Evolutionary conservation across 169 alveolate species (phyloP).

Genomic region (Plasmodium berghei): DNA sequence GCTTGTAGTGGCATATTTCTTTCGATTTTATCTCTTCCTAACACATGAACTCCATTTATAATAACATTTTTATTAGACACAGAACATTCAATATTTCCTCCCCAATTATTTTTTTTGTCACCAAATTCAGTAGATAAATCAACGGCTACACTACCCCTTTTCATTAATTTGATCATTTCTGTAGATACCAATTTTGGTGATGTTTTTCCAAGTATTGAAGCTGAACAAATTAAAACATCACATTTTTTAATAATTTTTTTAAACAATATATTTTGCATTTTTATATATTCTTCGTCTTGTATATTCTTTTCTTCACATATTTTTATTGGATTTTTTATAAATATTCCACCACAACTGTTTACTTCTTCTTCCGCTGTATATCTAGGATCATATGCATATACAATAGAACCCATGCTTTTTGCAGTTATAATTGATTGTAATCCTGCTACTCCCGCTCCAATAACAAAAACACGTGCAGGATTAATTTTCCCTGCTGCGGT

Average conservation of each 20-base stretch:
- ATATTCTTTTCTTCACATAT: conserved; percentile 77
- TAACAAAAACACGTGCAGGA: conserved; percentile 94
- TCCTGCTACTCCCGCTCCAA: conserved; percentile 98
- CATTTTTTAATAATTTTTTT: conserved; percentile 86
- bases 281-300: conserved; percentile 75
- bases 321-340: conserved; percentile 88
- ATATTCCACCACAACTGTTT: conserved; percentile 87
- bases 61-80: conserved; percentile 83
- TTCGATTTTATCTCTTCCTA: conserved; percentile 92
- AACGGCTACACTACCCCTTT: conserved; percentile 91
- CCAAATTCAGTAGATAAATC: conserved; percentile 92
- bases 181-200: conserved; percentile 91
- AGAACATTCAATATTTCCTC: conserved; percentile 91
- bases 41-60: conserved; percentile 89
- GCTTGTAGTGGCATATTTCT: conserved; percentile 91
- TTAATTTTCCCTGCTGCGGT: conserved; percentile 95
- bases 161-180: conserved; percentile 89
- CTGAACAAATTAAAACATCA: conserved; percentile 94
- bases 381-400: conserved; percentile 90
- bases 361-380: conserved; percentile 88
- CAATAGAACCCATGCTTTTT: conserved; percentile 91
- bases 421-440: conserved; percentile 96
- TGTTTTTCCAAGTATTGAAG: conserved; percentile 93
- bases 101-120: conserved; percentile 85
- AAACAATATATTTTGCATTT: conserved; percentile 87